Evolutionary conservation across 768 basidiomycete genomes (phyloP).

Genomic region (Hypsizygus marmoreus): DNA sequence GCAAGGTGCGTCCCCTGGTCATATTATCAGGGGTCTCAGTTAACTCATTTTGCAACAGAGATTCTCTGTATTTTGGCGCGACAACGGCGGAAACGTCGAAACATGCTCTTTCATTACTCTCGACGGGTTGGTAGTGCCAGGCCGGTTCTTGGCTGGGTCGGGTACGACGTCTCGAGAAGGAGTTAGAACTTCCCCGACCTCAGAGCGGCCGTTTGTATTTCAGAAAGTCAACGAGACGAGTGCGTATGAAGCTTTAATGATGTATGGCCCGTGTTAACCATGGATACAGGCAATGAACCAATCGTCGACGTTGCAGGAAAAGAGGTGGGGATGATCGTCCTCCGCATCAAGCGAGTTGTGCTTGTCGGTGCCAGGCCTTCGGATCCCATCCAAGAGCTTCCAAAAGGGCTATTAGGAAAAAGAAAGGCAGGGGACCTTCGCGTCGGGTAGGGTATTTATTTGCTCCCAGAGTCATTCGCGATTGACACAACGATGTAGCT

Average conservation of each 20-base stretch:
- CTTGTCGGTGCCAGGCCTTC: slow-evolving; percentile 29
- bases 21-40: slow-evolving; percentile 2
- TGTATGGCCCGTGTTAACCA: background rate
- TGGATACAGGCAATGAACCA: slow-evolving; percentile 6
- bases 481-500: too few species aligned
- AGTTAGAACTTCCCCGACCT: slow-evolving; percentile 47
- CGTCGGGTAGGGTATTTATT: slow-evolving; percentile 42
- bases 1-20: slow-evolving; percentile 48
- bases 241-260: slow-evolving; percentile 21
- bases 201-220: slow-evolving; percentile 67
- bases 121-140: slow-evolving; percentile 65
- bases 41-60: slow-evolving; percentile 32
- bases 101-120: slow-evolving; percentile 65
- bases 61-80: slow-evolving; percentile 68
- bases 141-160: slow-evolving; percentile 58
- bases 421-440: slow-evolving; percentile 44
- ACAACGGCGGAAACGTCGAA: slow-evolving; percentile 52
- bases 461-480: slow-evolving; percentile 4
- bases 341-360: slow-evolving; percentile 47
- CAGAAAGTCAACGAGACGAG: slow-evolving; percentile 40
- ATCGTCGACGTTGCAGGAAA: slow-evolving; percentile 22
- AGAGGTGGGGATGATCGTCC: slow-evolving; percentile 53
- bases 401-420: slow-evolving; percentile 33
- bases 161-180: slow-evolving; percentile 58
- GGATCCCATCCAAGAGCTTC: slow-evolving; percentile 44